Conservation (phyloP, 306 rosid species). For the Quercus berberidifolia region DNA sequence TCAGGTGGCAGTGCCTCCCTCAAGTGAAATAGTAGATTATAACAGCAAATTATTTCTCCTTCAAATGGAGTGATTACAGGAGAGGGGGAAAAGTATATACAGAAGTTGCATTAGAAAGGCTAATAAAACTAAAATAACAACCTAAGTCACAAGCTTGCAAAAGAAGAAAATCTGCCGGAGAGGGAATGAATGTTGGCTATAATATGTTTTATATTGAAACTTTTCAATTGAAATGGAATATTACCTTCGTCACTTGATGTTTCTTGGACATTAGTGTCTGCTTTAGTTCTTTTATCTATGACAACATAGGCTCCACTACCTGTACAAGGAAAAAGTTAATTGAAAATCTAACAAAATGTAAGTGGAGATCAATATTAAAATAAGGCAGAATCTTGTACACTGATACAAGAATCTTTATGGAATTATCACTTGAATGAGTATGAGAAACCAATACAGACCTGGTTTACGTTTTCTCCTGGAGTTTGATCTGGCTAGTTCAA, state of each 20-base stretch:
- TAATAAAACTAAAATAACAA: background rate
- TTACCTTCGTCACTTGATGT: constrained; percentile 84
- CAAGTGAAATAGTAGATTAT: constrained; percentile 6
- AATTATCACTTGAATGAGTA: background rate
- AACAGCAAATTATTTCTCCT: background rate
- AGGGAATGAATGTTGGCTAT: background rate
- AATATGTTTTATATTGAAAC: background rate
- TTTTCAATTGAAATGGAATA: background rate
- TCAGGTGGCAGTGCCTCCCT: constrained; percentile 1
- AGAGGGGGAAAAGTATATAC: background rate
- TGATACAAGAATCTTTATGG: background rate
- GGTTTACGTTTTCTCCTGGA: constrained; percentile 92
- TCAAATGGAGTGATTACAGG: background rate
- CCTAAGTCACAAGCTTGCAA: background rate
- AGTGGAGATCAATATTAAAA: constrained; percentile 4
- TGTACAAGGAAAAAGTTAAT: constrained; percentile 27
- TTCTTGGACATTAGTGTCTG: constrained; percentile 54
- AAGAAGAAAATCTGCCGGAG: background rate
- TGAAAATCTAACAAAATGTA: constrained; percentile 3
- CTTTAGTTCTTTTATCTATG: constrained; percentile 77
- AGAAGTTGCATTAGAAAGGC: background rate
- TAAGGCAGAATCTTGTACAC: background rate
- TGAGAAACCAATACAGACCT: constrained; percentile 36
- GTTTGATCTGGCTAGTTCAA: constrained; percentile 92
- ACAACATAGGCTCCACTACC: constrained; percentile 90